Conservation (phyloP, 345 rosid genomes). For the Moricandia arvensis region DNA sequence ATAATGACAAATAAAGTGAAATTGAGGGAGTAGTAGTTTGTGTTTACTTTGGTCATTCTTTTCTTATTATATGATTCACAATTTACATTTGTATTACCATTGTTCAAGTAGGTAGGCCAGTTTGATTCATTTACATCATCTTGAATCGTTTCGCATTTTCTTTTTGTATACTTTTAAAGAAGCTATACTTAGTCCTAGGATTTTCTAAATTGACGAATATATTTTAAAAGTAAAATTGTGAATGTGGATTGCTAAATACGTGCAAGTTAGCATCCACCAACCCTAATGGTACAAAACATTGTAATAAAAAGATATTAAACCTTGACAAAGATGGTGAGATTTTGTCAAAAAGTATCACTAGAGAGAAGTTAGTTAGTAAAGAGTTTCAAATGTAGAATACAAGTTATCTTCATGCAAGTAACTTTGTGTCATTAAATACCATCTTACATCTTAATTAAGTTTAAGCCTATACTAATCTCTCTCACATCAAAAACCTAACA, state of each 20-base stretch:
- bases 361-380: not conserved
- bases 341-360: constrained; percentile 36
- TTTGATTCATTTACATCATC: constrained; percentile 13
- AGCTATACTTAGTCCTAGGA: constrained; percentile 17
- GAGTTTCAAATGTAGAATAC: not conserved
- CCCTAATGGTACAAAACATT: not conserved
- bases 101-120: constrained; percentile 11
- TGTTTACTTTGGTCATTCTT: not conserved
- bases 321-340: constrained; percentile 24
- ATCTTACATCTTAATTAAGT: not conserved
- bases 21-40: constrained; percentile 3
- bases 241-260: constrained; percentile 4
- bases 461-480: constrained; percentile 10
- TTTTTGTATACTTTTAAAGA: not conserved
- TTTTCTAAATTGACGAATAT: constrained; percentile 21
- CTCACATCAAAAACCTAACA: constrained; percentile 15
- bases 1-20: no score
- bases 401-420: constrained; percentile 27
- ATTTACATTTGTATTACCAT: not conserved
- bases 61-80: constrained; percentile 12
- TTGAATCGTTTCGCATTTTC: not conserved
- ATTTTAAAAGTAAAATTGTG: not conserved
- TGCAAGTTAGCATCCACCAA: constrained; percentile 29
- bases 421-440: constrained; percentile 30
- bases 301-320: constrained; percentile 2